phyloP scores from a whole-genome alignment of 345 rosid genomes.

The Geranium brycei region DNA sequence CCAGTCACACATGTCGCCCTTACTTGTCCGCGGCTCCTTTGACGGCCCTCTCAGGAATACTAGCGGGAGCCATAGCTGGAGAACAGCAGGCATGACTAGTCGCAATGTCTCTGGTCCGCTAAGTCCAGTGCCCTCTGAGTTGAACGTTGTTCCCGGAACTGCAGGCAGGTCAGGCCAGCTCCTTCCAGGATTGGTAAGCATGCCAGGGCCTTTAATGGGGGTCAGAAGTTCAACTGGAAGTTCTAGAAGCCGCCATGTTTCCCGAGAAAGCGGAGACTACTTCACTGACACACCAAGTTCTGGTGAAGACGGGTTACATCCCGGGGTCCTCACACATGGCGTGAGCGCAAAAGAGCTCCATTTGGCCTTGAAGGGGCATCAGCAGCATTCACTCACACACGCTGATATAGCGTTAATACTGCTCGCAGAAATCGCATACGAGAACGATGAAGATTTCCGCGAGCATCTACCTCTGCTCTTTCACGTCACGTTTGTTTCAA shows the following conservation, averaged over 20 bases:
- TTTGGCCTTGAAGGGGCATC: slow-evolving; percentile 97
- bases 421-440: slow-evolving; percentile 95
- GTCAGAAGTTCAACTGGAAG: slow-evolving; percentile 91
- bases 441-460: slow-evolving; percentile 96
- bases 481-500: slow-evolving; percentile 97
- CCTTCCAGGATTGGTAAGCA: slow-evolving; percentile 74
- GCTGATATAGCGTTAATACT: slow-evolving; percentile 96
- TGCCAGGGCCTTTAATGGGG: slow-evolving; percentile 94
- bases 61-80: slow-evolving; percentile 89
- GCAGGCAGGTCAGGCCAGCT: slow-evolving; percentile 92
- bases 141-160: slow-evolving; percentile 60
- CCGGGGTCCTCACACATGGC: slow-evolving; percentile 58
- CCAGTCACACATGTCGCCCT: slow-evolving; percentile 92
- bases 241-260: slow-evolving; percentile 83
- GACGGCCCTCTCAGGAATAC: slow-evolving; percentile 88
- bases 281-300: slow-evolving; percentile 90
- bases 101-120: slow-evolving; percentile 86
- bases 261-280: slow-evolving; percentile 94
- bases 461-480: slow-evolving; percentile 95
- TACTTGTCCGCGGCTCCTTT: slow-evolving; percentile 88
- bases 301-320: slow-evolving; percentile 73
- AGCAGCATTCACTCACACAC: slow-evolving; percentile 88
- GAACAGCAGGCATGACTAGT: slow-evolving; percentile 72
- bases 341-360: slow-evolving; percentile 92
- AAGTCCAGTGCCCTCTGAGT: slow-evolving; percentile 86